phyloP scores from a whole-genome alignment of 2,329 filamentous ascomycete species.

The Anthostomella pinea region DNA sequence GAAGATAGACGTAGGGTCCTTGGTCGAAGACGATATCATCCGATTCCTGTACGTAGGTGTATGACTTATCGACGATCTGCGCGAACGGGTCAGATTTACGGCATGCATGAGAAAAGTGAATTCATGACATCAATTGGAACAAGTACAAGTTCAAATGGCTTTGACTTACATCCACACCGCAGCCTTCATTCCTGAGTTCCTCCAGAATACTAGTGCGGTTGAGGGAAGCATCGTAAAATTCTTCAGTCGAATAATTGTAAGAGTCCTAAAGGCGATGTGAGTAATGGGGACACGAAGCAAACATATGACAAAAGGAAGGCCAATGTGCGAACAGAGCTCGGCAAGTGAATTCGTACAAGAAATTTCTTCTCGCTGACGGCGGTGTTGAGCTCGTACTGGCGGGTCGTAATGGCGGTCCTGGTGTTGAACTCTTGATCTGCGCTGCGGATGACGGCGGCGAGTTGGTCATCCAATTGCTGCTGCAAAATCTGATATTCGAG shows the following conservation, averaged over 20 bases:
- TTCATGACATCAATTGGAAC: no score
- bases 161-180: conserved; percentile 26
- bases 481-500: conserved; percentile 52
- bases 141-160: neutral
- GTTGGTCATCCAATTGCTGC: conserved; percentile 47
- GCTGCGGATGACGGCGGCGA: conserved; percentile 28
- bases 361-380: conserved; percentile 39
- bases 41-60: conserved; percentile 23
- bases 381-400: conserved; percentile 34
- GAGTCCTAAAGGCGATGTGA: conserved; percentile 25
- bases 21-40: conserved; percentile 23
- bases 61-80: conserved; percentile 27
- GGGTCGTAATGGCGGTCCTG: conserved; percentile 31
- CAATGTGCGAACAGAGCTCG: conserved; percentile 5
- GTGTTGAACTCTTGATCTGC: conserved; percentile 32
- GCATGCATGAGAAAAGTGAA: conserved; percentile 2
- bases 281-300: conserved; percentile 9
- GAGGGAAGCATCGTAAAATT: conserved; percentile 27
- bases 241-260: conserved; percentile 26
- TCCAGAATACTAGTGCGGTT: conserved; percentile 26
- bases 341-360: conserved; percentile 34
- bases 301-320: conserved; percentile 6
- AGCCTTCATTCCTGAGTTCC: conserved; percentile 27
- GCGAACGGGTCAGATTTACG: conserved; percentile 11
- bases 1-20: conserved; percentile 25